Conservation (phyloP, 306 rosid genomes). For the Senna tora region DNA sequence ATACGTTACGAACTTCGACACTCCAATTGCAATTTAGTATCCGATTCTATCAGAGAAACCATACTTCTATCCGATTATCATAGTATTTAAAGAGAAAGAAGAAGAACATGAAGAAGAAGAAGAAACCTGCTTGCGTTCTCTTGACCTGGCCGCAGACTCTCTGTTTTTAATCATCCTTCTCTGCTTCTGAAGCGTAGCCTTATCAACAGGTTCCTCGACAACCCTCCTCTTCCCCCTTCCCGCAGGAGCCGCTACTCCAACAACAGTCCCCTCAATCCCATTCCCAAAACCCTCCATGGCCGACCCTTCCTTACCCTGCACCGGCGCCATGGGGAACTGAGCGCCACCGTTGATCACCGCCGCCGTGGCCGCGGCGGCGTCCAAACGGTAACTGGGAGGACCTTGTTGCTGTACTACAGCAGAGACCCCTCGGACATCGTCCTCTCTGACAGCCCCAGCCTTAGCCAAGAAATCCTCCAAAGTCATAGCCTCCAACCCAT, state of each 20-base stretch:
- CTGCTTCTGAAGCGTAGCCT: slow-evolving; percentile 85
- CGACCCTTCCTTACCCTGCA: slow-evolving; percentile 36
- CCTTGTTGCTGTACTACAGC: slow-evolving; percentile 19
- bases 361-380: neutral
- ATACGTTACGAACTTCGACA: no score
- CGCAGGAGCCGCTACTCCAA: slow-evolving; percentile 2
- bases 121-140: slow-evolving; percentile 87
- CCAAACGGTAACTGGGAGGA: slow-evolving; percentile 40
- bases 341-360: slow-evolving; percentile 10
- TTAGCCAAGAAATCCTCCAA: slow-evolving; percentile 69
- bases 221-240: slow-evolving; percentile 65
- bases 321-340: slow-evolving; percentile 53
- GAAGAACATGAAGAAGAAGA: neutral
- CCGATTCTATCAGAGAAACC: no score
- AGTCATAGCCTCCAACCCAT: slow-evolving; percentile 48
- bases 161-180: slow-evolving; percentile 88
- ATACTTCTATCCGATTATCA: no score
- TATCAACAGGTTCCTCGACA: slow-evolving; percentile 63
- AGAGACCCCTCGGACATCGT: slow-evolving; percentile 45
- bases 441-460: slow-evolving; percentile 59
- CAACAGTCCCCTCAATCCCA: slow-evolving; percentile 42
- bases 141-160: slow-evolving; percentile 92
- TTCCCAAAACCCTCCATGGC: slow-evolving; percentile 40
- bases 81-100: neutral
- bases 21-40: no score